Evolutionary conservation across 1,284 basidiomycete species (phyloP), one percentile per base, ranked within the genome.

Genomic region (Thelephora terrestris): DNA sequence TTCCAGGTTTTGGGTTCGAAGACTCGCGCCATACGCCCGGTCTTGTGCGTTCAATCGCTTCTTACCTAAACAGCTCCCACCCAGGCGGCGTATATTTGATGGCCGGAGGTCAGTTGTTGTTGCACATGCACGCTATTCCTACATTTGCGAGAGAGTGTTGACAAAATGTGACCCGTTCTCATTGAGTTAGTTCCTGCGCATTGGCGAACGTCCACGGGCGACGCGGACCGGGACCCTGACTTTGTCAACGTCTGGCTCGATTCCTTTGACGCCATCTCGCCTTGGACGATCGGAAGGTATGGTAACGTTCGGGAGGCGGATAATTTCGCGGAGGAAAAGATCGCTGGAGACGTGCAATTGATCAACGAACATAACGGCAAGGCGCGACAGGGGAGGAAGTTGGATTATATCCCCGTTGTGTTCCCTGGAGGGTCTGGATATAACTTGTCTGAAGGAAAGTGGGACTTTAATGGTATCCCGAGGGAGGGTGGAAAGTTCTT

Each of bases 331-430:
- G 70, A 76, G 55, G 69, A 71, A 17, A 76, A 73, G 39, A 75
- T 84, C 61, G 78, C 75, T 49, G 73, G 66, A 0, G 85, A 88
- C 60, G 62, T 75, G 2, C 78, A 81, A 34, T 61, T 78, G 24
- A 67, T 88, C 35, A 74, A 65, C 55, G 65, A 65, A 51, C 66
- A 74, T 38, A 74, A 73, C 52, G 67, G 74, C 47, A 25, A 14
- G 20, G 20, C 18, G 9, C 7, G 21, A 1, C 56, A 55, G 17
- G 61, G 63, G 7, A 67, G 71, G 55, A 78, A 74, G 59, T 68
- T 85, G 16, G 82, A 85, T 59, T 89, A 86, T 57, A 74, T 88
- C 32, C 84, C 83, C 1, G 81, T 86, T 16, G 72, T 87, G 12
- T 71, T 81, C 48, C 85, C 85, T 44, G 85, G 85, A 7, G 79